Percentiles rank a stretch among this genome's conserved stretches.
These are phyloP conservation scores for Microdochium trichocladiopsis DNA, from an alignment of 2,329 filamentous ascomycete species.

Conservation along the genomic window DNA sequence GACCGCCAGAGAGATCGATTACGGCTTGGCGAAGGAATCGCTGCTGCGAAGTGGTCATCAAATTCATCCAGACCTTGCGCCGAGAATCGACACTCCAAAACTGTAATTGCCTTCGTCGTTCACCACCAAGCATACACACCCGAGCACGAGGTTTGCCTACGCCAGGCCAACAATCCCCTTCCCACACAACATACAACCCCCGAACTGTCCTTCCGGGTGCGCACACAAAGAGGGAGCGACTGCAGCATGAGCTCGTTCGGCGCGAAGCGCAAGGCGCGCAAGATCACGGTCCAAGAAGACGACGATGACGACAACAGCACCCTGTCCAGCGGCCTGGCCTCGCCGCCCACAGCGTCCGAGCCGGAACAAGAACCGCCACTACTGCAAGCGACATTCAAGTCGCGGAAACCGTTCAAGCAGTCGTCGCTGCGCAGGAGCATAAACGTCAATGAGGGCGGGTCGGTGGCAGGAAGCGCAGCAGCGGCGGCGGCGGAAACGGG, in stretches of 20 bases:
- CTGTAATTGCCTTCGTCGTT: too few species aligned
- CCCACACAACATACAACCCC: too few species aligned
- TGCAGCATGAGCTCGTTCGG: constrained; percentile 46
- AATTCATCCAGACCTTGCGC: too few species aligned
- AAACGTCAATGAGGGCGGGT: constrained; percentile 30
- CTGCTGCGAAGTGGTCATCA: too few species aligned
- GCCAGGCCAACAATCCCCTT: too few species aligned
- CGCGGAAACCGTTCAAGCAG: constrained; percentile 48
- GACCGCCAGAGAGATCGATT: too few species aligned
- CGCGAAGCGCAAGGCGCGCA: constrained; percentile 63
- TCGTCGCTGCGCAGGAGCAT: constrained; percentile 52
- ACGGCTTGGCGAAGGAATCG: too few species aligned
- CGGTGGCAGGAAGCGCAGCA: constrained; percentile 5
- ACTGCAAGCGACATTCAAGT: constrained; percentile 34
- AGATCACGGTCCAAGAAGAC: constrained; percentile 65
- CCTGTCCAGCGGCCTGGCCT: constrained; percentile 11
- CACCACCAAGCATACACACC: too few species aligned
- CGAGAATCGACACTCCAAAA: too few species aligned
- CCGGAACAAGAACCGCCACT: constrained; percentile 19
- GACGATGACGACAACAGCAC: constrained; percentile 39
- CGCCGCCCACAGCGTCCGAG: constrained; percentile 12
- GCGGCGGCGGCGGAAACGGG: neutral
- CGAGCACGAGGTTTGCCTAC: too few species aligned
- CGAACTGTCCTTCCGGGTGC: too few species aligned
- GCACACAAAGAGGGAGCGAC: neutral